phyloP scores from a whole-genome alignment of 306 rosid genomes.

The Castanea mollissima region DNA sequence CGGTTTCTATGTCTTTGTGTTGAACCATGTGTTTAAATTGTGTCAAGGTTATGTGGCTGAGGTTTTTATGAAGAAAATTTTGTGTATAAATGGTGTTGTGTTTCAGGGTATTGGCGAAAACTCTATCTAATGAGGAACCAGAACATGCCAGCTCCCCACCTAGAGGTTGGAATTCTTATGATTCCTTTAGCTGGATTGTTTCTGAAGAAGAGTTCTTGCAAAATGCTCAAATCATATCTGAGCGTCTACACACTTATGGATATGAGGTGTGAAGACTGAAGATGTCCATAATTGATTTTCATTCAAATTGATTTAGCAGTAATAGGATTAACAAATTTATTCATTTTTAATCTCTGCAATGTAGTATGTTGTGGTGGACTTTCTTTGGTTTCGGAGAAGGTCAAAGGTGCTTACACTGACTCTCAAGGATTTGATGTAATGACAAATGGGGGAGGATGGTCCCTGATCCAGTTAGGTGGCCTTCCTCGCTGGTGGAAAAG shows the following conservation, averaged over 20 bases:
- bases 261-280: conserved; percentile 58
- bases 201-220: conserved; percentile 73
- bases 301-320: background rate
- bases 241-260: conserved; percentile 57
- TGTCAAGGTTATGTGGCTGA: background rate
- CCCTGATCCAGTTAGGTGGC: conserved; percentile 94
- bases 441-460: conserved; percentile 92
- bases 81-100: background rate
- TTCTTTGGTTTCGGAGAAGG: conserved; percentile 88
- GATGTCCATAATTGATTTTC: background rate
- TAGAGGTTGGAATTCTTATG: conserved; percentile 98
- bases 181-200: conserved; percentile 82
- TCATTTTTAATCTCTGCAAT: conserved; percentile 20
- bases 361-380: conserved; percentile 95
- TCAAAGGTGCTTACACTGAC: conserved; percentile 67
- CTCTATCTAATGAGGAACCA: conserved; percentile 11
- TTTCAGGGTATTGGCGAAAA: conserved; percentile 57
- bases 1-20: background rate
- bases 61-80: conserved; percentile 6
- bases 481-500: conserved; percentile 81
- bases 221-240: conserved; percentile 57
- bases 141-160: conserved; percentile 71
- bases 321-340: background rate
- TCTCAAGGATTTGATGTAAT: conserved; percentile 86
- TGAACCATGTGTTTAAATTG: background rate